Evolutionary conservation across 176 grass and related monocot genomes (phyloP), one percentile per base, ranked within the genome.

Genomic region (Oryza meyeriana): DNA sequence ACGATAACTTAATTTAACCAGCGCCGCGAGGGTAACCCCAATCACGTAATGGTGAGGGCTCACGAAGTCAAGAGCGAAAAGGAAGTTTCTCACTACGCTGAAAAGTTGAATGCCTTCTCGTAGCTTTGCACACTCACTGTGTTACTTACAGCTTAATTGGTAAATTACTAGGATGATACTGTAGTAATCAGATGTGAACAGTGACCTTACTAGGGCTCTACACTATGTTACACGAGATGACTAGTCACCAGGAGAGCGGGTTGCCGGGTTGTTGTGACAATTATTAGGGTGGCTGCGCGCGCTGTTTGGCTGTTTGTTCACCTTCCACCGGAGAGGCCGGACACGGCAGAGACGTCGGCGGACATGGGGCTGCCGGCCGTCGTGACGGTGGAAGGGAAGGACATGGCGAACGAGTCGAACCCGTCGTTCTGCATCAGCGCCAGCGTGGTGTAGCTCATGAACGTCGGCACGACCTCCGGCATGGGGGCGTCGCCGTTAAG

Each of bases 361-460:
- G 83, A 83, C 3, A 82, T 66, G 74, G 79, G 83, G 74, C 78
- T 74, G 88, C 35, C 45, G 67, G 39, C 13, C 4, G 79, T 79
- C 12, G 83, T 68, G 57, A 24, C 88, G 12, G 83, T 74, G 79
- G 88, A 90, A 20, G 88, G 88, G 83, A 83, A 86, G 3, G 88
- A 90, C 88, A 78, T 62, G 67, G 74, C 74, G 79, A 86, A 90
- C 1, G 88, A 86, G 74, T 90, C 88, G 74, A 90, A 90, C 24
- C 88, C 88, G 28, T 86, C 88, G 83, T 86, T 90, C 79, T 86
- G 88, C 88, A 90, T 90, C 58, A 86, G 42, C 79, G 88, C 79
- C 3, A 90, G 79, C 83, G 62, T 79, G 74, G 58, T 83, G 74
- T 86, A 90, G 88, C 79, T 90, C 14, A 83, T 16, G 83, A 40